Evolutionary conservation across 2,329 filamentous ascomycete species (phyloP).

Genomic region (Ustilaginoidea virens): DNA sequence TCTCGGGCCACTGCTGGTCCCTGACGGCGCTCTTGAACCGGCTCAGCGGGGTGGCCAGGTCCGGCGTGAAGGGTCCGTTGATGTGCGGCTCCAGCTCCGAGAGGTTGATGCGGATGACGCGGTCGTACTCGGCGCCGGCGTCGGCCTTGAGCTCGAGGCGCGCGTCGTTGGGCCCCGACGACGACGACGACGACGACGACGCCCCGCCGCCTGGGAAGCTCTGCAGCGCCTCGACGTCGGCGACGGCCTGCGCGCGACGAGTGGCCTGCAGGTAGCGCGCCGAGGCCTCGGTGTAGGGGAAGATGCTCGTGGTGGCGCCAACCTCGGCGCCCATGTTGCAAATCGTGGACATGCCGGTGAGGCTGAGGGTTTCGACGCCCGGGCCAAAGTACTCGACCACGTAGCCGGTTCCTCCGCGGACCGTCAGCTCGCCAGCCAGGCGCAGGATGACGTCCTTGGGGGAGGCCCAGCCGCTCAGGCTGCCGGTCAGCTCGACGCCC

Average conservation of each 20-base stretch:
- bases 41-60: slow-evolving; percentile 83
- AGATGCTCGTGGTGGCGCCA: slow-evolving; percentile 87
- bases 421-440: slow-evolving; percentile 78
- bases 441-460: slow-evolving; percentile 93
- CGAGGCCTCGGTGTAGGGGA: slow-evolving; percentile 79
- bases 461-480: slow-evolving; percentile 78
- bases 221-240: slow-evolving; percentile 46
- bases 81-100: slow-evolving; percentile 86
- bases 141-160: slow-evolving; percentile 62
- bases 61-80: slow-evolving; percentile 93
- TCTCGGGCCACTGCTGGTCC: slow-evolving; percentile 78
- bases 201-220: slow-evolving; percentile 29
- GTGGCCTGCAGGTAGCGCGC: slow-evolving; percentile 78
- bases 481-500: slow-evolving; percentile 69
- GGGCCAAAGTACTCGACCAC: slow-evolving; percentile 91
- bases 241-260: slow-evolving; percentile 47
- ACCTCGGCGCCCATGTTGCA: slow-evolving; percentile 87
- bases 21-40: slow-evolving; percentile 75
- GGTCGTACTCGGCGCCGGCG: slow-evolving; percentile 70
- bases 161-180: too few relatives aligned
- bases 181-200: too few relatives aligned
- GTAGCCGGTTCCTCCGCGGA: slow-evolving; percentile 84
- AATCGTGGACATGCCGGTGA: slow-evolving; percentile 84
- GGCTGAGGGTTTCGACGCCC: slow-evolving; percentile 76
- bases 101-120: slow-evolving; percentile 80